Evolutionary conservation across 2,329 filamentous ascomycete genomes (phyloP).

Genomic region (Hypoxylon sp.): DNA sequence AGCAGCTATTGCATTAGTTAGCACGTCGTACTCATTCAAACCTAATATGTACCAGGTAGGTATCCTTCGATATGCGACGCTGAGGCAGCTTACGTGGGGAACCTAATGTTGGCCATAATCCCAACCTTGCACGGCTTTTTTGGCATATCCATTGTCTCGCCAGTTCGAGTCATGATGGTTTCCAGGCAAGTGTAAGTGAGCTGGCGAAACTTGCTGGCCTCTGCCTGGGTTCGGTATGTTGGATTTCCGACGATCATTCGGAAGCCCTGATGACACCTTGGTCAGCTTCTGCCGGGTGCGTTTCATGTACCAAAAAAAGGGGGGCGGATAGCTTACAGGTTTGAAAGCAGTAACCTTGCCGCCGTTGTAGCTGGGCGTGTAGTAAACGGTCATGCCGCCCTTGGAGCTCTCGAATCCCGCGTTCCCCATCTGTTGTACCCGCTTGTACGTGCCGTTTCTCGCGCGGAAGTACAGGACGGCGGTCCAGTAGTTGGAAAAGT

Average conservation of each 20-base stretch:
- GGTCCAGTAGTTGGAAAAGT: conserved; percentile 55
- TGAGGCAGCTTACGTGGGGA: conserved; percentile 54
- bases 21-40: not conserved
- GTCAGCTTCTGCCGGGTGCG: conserved; percentile 1
- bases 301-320: not conserved
- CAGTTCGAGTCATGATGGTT: conserved; percentile 54
- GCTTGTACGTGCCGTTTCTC: conserved; percentile 53
- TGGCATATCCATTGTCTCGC: conserved; percentile 57
- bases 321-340: conserved; percentile 49
- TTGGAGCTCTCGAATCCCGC: conserved; percentile 51
- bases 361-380: conserved; percentile 37
- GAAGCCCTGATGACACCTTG: conserved; percentile 50
- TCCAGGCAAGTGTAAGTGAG: conserved; percentile 60
- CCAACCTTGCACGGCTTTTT: conserved; percentile 52
- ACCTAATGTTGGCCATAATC: conserved; percentile 60
- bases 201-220: conserved; percentile 56
- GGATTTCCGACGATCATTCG: conserved; percentile 59
- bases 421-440: conserved; percentile 45
- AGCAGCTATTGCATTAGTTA: conserved; percentile 55
- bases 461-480: conserved; percentile 54
- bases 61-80: too few relatives aligned
- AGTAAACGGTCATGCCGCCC: conserved; percentile 47
- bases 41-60: too few relatives aligned
- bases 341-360: conserved; percentile 58
- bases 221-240: conserved; percentile 50